Conservation (phyloP, 163 green algal genomes). For the Scenedesmus sp. region DNA sequence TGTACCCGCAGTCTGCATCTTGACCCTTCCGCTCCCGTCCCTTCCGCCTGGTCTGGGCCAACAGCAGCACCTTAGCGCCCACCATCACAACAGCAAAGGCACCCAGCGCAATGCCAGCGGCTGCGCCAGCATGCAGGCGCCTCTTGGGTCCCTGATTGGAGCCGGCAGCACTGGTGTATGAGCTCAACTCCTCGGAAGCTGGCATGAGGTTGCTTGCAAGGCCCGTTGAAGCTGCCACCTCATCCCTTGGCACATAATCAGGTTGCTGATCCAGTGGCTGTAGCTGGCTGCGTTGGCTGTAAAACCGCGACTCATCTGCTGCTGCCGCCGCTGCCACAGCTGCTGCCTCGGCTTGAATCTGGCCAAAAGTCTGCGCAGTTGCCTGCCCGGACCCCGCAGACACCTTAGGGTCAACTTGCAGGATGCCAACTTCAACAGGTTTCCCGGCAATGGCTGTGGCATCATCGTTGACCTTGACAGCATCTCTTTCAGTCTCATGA, state of each 20-base stretch:
- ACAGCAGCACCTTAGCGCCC: not conserved
- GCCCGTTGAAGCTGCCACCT: not conserved
- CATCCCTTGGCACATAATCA: not conserved
- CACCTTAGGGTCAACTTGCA: not conserved
- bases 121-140: not conserved
- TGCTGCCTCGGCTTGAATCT: not conserved
- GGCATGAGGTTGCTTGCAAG: not conserved
- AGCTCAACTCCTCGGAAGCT: not conserved
- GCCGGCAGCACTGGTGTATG: not conserved
- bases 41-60: not conserved
- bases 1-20: not conserved
- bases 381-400: not conserved
- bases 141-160: not conserved
- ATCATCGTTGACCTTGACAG: not conserved
- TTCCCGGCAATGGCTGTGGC: not conserved
- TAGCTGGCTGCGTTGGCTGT: not conserved
- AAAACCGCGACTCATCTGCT: not conserved
- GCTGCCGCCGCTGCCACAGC: not conserved
- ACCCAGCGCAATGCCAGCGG: not conserved
- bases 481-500: not conserved
- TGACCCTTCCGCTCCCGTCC: not conserved
- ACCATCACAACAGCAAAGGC: not conserved
- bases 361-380: not conserved
- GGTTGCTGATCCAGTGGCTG: not conserved
- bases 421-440: not conserved